Percentiles rank a stretch among this genome's conserved stretches.
These are phyloP conservation scores for Alternaria arbusti DNA, from an alignment of 2,329 filamentous ascomycete genomes.

Conservation along the genomic window DNA sequence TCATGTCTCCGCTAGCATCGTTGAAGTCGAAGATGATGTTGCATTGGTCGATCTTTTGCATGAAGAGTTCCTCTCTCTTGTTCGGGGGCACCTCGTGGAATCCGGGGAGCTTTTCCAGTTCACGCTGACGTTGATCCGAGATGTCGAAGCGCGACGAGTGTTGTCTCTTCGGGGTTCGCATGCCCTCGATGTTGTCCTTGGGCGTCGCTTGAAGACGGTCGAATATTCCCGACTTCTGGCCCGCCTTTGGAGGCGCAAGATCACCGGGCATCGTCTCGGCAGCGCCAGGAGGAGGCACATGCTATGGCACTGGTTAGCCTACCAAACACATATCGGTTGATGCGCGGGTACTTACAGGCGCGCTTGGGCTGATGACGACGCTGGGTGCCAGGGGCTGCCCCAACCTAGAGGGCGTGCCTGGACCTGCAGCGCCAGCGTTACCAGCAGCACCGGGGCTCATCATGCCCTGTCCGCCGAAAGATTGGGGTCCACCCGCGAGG, in stretches of 20 bases:
- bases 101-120: slow-evolving; percentile 94
- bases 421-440: slow-evolving; percentile 56
- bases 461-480: slow-evolving; percentile 39
- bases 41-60: slow-evolving; percentile 99
- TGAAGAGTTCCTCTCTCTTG: slow-evolving; percentile 93
- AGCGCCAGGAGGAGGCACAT: slow-evolving; percentile 88
- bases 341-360: slow-evolving; percentile 59
- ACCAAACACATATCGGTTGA: background rate
- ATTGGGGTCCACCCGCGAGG: slow-evolving; percentile 39
- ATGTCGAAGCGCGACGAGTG: slow-evolving; percentile 98
- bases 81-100: slow-evolving; percentile 98
- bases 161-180: slow-evolving; percentile 93
- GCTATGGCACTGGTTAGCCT: slow-evolving; percentile 58
- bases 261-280: slow-evolving; percentile 99
- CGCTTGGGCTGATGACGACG: slow-evolving; percentile 93
- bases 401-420: slow-evolving; percentile 68
- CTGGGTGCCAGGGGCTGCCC: slow-evolving; percentile 75
- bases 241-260: slow-evolving; percentile 89
- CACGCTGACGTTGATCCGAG: slow-evolving; percentile 84
- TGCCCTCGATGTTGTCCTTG: slow-evolving; percentile 94
- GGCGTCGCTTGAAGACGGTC: slow-evolving; percentile 91
- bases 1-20: slow-evolving; percentile 97
- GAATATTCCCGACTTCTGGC: slow-evolving; percentile 86
- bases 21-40: slow-evolving; percentile 99
- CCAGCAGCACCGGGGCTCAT: slow-evolving; percentile 40